phyloP scores from a whole-genome alignment of 1,284 basidiomycete species.

The Ceratobasidium sp. region DNA sequence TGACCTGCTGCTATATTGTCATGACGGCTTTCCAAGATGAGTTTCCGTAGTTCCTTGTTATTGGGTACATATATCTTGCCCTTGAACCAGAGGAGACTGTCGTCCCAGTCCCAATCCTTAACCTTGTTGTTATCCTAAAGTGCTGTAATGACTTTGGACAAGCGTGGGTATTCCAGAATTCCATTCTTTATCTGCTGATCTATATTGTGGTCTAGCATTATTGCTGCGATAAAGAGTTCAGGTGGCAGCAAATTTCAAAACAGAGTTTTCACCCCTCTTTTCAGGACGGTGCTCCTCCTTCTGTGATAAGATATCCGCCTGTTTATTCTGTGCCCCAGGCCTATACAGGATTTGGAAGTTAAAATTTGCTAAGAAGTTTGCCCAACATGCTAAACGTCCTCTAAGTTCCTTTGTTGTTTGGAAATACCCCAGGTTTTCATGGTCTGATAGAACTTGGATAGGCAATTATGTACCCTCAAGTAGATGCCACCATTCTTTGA shows the following conservation, averaged over 20 bases:
- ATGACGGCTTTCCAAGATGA: background rate
- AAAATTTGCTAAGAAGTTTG: constrained; percentile 56
- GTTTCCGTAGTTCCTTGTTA: background rate
- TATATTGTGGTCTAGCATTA: background rate
- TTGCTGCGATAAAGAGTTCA: background rate
- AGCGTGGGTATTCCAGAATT: background rate
- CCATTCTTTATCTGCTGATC: background rate
- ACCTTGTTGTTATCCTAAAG: background rate
- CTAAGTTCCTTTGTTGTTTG: constrained; percentile 48
- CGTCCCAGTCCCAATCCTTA: background rate
- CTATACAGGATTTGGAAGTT: constrained; percentile 60
- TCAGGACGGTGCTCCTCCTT: constrained; percentile 55
- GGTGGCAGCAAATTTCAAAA: background rate
- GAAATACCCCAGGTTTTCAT: constrained; percentile 65
- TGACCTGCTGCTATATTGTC: constrained; percentile 7
- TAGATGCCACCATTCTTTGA: constrained; percentile 62
- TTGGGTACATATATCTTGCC: background rate
- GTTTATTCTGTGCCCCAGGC: constrained; percentile 57
- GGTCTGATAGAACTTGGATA: constrained; percentile 60
- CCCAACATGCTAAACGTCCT: constrained; percentile 62
- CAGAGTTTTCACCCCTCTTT: constrained; percentile 8
- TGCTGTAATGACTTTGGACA: background rate
- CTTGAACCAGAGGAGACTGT: background rate
- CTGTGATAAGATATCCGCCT: constrained; percentile 62
- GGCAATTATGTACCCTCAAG: constrained; percentile 54